These are phyloP conservation scores for Flaveria bidentis DNA, from an alignment of 129 eudicot species.

Conservation along the genomic window DNA sequence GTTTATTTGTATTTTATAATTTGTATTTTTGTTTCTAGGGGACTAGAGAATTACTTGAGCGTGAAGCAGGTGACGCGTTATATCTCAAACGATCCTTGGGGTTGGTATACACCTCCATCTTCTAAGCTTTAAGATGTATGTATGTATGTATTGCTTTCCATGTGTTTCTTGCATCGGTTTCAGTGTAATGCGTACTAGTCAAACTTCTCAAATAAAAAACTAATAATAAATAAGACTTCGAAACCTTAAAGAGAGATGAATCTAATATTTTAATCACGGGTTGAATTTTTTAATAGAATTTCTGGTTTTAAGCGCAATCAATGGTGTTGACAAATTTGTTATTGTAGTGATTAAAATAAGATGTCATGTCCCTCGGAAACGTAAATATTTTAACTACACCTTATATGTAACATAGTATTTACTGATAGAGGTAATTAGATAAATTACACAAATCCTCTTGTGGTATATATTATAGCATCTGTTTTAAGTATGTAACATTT, in stretches of 20 bases:
- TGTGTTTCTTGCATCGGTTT: background rate
- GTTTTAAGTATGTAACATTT: too few relatives aligned
- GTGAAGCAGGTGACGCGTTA: conserved; percentile 92
- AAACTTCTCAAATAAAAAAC: background rate
- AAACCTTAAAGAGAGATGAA: background rate
- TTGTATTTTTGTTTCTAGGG: conserved; percentile 49
- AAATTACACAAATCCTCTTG: too few relatives aligned
- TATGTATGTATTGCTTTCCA: background rate
- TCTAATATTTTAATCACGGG: background rate
- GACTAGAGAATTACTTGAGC: conserved; percentile 83
- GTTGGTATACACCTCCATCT: conserved; percentile 88
- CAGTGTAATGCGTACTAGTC: background rate
- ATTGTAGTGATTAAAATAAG: background rate
- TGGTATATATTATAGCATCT: too few relatives aligned
- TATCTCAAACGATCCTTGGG: conserved; percentile 82
- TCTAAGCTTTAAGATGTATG: conserved; percentile 46
- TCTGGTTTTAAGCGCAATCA: background rate
- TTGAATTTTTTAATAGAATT: background rate
- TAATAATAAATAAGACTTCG: background rate
- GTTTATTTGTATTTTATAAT: background rate
- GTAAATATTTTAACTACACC: background rate
- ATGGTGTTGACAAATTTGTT: background rate
- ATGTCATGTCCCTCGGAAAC: background rate
- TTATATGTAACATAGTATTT: too few relatives aligned
- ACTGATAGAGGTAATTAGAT: too few relatives aligned